These are phyloP conservation scores for Hyphodiscus hymeniophilus DNA, from an alignment of 495 filamentous ascomycete genomes.

Conservation along the genomic window DNA sequence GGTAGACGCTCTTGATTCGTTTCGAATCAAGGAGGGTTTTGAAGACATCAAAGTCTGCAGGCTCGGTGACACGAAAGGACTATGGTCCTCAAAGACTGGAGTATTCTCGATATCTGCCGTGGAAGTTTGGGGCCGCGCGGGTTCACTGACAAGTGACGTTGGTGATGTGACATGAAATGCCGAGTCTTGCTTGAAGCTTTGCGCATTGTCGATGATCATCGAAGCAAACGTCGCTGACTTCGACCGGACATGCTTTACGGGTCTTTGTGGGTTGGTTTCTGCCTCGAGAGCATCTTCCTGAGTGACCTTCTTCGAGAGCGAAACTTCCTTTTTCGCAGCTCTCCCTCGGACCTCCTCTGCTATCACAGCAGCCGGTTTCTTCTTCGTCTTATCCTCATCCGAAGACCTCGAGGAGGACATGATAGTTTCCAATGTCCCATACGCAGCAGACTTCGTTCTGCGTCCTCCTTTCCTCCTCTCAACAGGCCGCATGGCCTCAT, in stretches of 20 bases:
- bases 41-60: constrained; percentile 10
- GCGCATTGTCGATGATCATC: constrained; percentile 34
- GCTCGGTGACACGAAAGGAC: constrained; percentile 7
- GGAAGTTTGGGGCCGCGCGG: constrained; percentile 39
- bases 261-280: constrained; percentile 10
- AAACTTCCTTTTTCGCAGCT: constrained; percentile 24
- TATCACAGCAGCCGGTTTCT: constrained; percentile 38
- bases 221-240: constrained; percentile 38
- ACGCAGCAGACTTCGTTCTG: constrained; percentile 35
- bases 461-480: constrained; percentile 24
- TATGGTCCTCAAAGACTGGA: constrained; percentile 1
- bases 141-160: constrained; percentile 33
- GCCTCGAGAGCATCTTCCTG: constrained; percentile 11
- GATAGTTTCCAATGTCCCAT: constrained; percentile 48
- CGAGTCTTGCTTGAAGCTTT: constrained; percentile 6
- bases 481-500: constrained; percentile 29
- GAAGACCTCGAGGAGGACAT: constrained; percentile 49
- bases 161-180: constrained; percentile 20
- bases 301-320: constrained; percentile 10
- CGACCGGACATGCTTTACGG: constrained; percentile 26
- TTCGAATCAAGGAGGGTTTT: constrained; percentile 13
- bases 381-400: constrained; percentile 45
- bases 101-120: constrained; percentile 15
- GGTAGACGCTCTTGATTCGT: constrained; percentile 18
- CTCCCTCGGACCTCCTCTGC: constrained; percentile 40